A percentile compares a stretch with the other conserved stretches of the same genome.
These are phyloP conservation scores for Plantago coronopus DNA, from an alignment of 305 asterid genomes.

Conservation along the genomic window DNA sequence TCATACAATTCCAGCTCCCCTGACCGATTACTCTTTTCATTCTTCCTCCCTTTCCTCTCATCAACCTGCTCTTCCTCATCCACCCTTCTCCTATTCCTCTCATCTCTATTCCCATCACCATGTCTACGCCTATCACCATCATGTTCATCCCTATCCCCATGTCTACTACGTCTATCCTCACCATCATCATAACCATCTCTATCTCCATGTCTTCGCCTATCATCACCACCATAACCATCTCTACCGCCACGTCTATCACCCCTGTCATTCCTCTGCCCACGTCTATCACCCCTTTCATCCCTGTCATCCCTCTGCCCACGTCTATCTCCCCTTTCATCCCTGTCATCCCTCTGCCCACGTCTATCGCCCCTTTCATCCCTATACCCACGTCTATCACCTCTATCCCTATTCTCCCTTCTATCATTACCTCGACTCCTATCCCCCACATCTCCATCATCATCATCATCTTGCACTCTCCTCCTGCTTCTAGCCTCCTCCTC, in stretches of 20 bases:
- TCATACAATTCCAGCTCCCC: constrained; percentile 63
- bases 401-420: constrained; percentile 22
- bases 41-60: constrained; percentile 34
- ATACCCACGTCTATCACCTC: constrained; percentile 34
- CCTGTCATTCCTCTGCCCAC: constrained; percentile 20
- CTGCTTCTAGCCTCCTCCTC: constrained; percentile 35
- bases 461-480: constrained; percentile 19
- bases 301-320: constrained; percentile 22
- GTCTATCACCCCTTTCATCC: constrained; percentile 9
- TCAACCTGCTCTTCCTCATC: constrained; percentile 45
- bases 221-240: constrained; percentile 6
- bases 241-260: constrained; percentile 25
- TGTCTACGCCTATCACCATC: constrained; percentile 18
- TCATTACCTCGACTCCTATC: constrained; percentile 27
- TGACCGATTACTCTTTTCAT: constrained; percentile 23
- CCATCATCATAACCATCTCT: constrained; percentile 22
- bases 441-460: constrained; percentile 25
- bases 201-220: constrained; percentile 6
- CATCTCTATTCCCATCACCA: constrained; percentile 30
- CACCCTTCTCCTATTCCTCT: constrained; percentile 33
- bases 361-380: constrained; percentile 20
- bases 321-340: constrained; percentile 18
- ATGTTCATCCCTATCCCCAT: constrained; percentile 27
- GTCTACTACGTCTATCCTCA: constrained; percentile 7
- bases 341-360: constrained; percentile 24